Conservation (phyloP, 768 basidiomycete genomes). For the Sutorius australiensis region DNA sequence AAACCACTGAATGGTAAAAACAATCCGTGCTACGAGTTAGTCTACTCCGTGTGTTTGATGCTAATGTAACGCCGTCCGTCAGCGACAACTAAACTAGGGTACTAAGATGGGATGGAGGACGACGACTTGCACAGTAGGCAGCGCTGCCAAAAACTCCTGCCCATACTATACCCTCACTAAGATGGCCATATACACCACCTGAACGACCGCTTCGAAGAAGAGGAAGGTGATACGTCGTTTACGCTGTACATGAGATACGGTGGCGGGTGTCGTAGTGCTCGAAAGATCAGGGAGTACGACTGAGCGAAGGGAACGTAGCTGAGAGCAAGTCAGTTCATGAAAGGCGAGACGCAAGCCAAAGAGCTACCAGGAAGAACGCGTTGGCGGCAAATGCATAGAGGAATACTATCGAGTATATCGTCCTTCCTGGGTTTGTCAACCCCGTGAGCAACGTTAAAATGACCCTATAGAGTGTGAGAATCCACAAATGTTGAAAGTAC, state of each 20-base stretch:
- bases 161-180: conserved; percentile 58
- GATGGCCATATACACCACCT: conserved; percentile 83
- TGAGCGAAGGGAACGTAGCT: conserved; percentile 92
- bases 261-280: conserved; percentile 42
- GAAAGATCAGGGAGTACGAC: conserved; percentile 80
- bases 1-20: neutral
- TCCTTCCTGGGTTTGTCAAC: conserved; percentile 57
- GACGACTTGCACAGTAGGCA: neutral
- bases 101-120: conserved; percentile 1
- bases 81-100: neutral
- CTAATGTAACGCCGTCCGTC: neutral
- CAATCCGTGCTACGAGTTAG: neutral
- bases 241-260: conserved; percentile 74
- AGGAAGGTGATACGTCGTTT: conserved; percentile 86
- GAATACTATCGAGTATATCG: conserved; percentile 69
- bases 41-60: neutral
- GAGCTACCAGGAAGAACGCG: conserved; percentile 84
- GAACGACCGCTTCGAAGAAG: conserved; percentile 77
- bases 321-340: neutral
- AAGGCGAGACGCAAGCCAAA: neutral
- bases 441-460: conserved; percentile 75
- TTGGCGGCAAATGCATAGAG: conserved; percentile 85
- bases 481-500: neutral
- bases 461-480: conserved; percentile 49
- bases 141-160: neutral